Evolutionary conservation across 495 filamentous ascomycete species (phyloP).

Genomic region (Rostrohypoxylon terebratum): DNA sequence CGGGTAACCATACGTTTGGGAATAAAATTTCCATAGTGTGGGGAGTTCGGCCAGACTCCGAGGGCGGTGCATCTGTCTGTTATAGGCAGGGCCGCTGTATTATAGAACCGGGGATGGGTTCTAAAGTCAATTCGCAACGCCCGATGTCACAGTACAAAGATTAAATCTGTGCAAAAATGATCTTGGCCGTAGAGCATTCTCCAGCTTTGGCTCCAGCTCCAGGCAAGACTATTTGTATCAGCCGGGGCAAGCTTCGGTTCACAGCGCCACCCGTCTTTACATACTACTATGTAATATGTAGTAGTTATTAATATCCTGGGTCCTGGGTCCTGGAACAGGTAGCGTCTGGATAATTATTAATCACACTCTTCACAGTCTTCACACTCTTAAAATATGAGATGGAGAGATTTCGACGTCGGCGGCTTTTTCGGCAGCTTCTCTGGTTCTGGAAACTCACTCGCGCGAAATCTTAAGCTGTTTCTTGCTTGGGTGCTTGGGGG

Average conservation of each 20-base stretch:
- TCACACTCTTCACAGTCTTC: background rate
- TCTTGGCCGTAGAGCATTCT: constrained; percentile 15
- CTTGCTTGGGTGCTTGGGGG: constrained; percentile 36
- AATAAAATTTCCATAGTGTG: constrained; percentile 44
- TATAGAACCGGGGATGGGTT: constrained; percentile 40
- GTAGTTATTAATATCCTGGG: no score
- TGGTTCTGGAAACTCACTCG: constrained; percentile 41
- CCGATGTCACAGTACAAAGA: constrained; percentile 41
- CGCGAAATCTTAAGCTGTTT: constrained; percentile 38
- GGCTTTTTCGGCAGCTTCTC: constrained; percentile 39
- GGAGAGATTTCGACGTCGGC: constrained; percentile 36
- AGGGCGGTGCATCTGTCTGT: constrained; percentile 34
- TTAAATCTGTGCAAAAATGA: constrained; percentile 25
- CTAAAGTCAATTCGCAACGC: constrained; percentile 33
- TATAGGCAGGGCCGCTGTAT: constrained; percentile 38
- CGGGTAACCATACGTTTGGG: constrained; percentile 49
- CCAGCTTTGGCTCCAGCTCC: constrained; percentile 5
- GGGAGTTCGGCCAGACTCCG: constrained; percentile 47
- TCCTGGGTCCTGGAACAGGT: no score
- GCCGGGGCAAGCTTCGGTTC: constrained; percentile 2
- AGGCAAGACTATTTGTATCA: constrained; percentile 1
- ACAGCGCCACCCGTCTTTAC: background rate
- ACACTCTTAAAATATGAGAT: constrained; percentile 10
- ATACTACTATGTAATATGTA: no score
- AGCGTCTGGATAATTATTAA: constrained; percentile 2